Evolutionary conservation across 805 yeast genomes (phyloP), one percentile per base, ranked within the genome.

Genomic region (Lipomyces lipofer): DNA sequence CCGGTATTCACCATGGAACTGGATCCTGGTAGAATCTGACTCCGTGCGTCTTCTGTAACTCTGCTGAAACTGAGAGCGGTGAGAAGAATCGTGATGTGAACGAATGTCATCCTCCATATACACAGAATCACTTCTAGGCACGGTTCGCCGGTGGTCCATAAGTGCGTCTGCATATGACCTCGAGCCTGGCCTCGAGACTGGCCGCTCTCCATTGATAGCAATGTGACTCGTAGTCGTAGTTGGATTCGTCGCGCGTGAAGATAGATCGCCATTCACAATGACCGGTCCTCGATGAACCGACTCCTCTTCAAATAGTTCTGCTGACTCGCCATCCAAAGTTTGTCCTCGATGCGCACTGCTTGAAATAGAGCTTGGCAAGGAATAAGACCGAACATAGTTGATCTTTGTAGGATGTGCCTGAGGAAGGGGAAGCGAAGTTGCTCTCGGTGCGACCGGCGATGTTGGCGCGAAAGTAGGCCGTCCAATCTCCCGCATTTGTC

Each of bases 141-240:
- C 25, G 22, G 21, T 15, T 1, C 9, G 19, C 10, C 36, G 17
- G 29, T 47, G 50, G 19, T 53, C 57, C 35, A 44, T 45, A 13
- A 46, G 27, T 17, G 36, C 59, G 32, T 54, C 59, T 24, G 55
- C 59, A n/a, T 54, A 54, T 29, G 59, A 54, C 47, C 45, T 51
- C 13, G 43, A 13, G 13, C 24, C 33, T 24, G 17, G 21, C 25
- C 43, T 6, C 22, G 15, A 21, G 22, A 12, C 12, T 6, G 15
- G 9, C n/a, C 10, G 21, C 13, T 42, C 33, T n/a, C 10, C 15
- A 4, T 12, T 10, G 35, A 13, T n/a, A 30, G 13, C 35, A 30
- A 13, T 30, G 17, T 29, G 30, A 3, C 46, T 42, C n/a, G 10
- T 25, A 22, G 19, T 15, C 13, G 22, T 36, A 9, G 15, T 46